Base-by-base conservation (phyloP, 768 basidiomycete genomes). In the Tylopilus vinaceipallidus region DNA sequence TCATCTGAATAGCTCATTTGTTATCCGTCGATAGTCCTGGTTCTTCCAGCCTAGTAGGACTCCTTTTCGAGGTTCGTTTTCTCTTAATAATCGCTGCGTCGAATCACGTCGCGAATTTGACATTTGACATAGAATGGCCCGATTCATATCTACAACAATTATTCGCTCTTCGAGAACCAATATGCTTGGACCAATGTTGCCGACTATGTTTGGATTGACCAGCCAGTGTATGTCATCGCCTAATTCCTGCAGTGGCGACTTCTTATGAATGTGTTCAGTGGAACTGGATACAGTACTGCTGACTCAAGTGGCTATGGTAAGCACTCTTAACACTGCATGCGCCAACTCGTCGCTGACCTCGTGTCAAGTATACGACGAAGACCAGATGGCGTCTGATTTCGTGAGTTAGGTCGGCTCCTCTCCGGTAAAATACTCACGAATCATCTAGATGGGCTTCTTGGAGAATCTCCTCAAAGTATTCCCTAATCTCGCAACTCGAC, bases 141-240 rank as follows among this genome's bases (percentile, higher is more conserved):
- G 3, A 80, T 88, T 39, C 75, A 74, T 3, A 72, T 89, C 39
- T 71, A 73, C 12, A 64, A 65, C 47, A 69, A 87, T 56, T 80
- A 79, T 49, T 74, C 71, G 9, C 62, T 78, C 3, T 69, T 68
- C 16, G 58, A 73, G 12, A 88, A 88, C 54, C 60, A 73, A 3
- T 75, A 80, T 61, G 75, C 78, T 55, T 86, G 84, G 81, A 70
- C 76, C 50, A 75, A 67, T 20, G 61, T 86, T 19, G 78, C 82
- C 2, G 87, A 89, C 64, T 81, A 78, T 54, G 75, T 88, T 32
- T 88, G 83, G 84, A 70, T 89, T 42, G 88, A 89, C 58, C 83
- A 88, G 48, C 87, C 86, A 41, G 85, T 86, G 61, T 73, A 59
- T 2, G 73, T 62, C 22, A n/a, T 30, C 6, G 2, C 41, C 36